These are phyloP conservation scores for Yamadazyma membranifaciens DNA, from an alignment of 1,139 yeast species.

Conservation along the genomic window DNA sequence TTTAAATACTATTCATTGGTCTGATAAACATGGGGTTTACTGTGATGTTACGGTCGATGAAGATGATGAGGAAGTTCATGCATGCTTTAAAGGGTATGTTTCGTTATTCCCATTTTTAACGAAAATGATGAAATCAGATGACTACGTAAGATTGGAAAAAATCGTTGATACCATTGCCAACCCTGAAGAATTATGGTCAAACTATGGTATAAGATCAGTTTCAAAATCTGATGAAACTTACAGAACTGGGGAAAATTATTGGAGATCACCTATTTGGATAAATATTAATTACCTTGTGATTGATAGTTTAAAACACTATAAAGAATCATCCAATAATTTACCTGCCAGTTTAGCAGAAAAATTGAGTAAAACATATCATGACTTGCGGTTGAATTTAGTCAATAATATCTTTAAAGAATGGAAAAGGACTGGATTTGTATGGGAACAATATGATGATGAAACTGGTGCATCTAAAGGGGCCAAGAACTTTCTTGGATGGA, in stretches of 20 bases:
- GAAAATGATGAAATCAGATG: constrained; percentile 55
- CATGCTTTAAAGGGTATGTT: constrained; percentile 88
- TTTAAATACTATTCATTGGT: constrained; percentile 80
- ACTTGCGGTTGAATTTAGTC: constrained; percentile 66
- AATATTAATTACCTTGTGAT: constrained; percentile 82
- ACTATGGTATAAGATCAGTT: constrained; percentile 78
- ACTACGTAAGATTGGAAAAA: constrained; percentile 47
- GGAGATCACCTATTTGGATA: constrained; percentile 96
- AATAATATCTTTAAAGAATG: constrained; percentile 67
- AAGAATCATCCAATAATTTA: constrained; percentile 18
- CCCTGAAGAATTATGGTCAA: constrained; percentile 74
- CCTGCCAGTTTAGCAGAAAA: constrained; percentile 35
- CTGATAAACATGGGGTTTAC: constrained; percentile 59
- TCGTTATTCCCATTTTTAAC: constrained; percentile 85
- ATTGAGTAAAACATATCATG: constrained; percentile 43
- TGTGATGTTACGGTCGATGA: constrained; percentile 84
- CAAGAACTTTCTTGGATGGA: constrained; percentile 93
- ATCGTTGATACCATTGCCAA: constrained; percentile 61
- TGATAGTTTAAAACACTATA: constrained; percentile 65
- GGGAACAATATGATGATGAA: constrained; percentile 85
- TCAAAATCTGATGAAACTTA: constrained; percentile 66
- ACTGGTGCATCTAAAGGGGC: constrained; percentile 81
- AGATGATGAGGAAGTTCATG: constrained; percentile 60
- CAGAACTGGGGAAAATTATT: constrained; percentile 83
- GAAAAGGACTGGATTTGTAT: constrained; percentile 75